phyloP scores from a whole-genome alignment of 805 yeast genomes.

The Suhomyces sp. region DNA sequence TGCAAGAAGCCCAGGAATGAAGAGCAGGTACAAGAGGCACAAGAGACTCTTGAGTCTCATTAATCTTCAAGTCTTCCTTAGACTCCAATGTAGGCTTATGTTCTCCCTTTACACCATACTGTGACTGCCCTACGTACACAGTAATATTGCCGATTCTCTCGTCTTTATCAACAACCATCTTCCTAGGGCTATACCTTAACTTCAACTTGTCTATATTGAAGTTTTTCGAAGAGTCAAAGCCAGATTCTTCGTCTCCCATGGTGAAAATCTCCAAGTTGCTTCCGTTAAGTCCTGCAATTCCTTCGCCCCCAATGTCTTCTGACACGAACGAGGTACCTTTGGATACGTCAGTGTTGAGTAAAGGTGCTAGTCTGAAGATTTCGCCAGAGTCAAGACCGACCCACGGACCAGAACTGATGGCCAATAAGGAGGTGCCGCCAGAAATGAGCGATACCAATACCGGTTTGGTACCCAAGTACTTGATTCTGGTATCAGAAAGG shows the following conservation, averaged over 20 bases:
- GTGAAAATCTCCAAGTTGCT: constrained; percentile 55
- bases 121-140: constrained; percentile 47
- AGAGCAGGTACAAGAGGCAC: constrained; percentile 21
- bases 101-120: constrained; percentile 35
- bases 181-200: constrained; percentile 52
- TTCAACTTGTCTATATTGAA: constrained; percentile 32
- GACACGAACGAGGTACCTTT: constrained; percentile 56
- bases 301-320: constrained; percentile 58
- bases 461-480: constrained; percentile 70
- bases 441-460: constrained; percentile 47
- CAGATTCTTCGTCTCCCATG: constrained; percentile 41
- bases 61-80: constrained; percentile 15
- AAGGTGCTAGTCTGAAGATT: constrained; percentile 47
- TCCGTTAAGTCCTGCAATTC: constrained; percentile 61
- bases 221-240: constrained; percentile 25
- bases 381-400: constrained; percentile 40
- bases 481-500: constrained; percentile 59
- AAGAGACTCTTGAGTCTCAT: constrained; percentile 9
- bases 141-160: constrained; percentile 12
- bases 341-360: constrained; percentile 40
- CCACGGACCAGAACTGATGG: constrained; percentile 57
- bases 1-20: constrained; percentile 49
- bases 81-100: constrained; percentile 12
- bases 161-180: constrained; percentile 27
- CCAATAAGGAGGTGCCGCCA: constrained; percentile 20